Base-by-base conservation (phyloP, 441 rosid genomes). In the Croton setiger region DNA sequence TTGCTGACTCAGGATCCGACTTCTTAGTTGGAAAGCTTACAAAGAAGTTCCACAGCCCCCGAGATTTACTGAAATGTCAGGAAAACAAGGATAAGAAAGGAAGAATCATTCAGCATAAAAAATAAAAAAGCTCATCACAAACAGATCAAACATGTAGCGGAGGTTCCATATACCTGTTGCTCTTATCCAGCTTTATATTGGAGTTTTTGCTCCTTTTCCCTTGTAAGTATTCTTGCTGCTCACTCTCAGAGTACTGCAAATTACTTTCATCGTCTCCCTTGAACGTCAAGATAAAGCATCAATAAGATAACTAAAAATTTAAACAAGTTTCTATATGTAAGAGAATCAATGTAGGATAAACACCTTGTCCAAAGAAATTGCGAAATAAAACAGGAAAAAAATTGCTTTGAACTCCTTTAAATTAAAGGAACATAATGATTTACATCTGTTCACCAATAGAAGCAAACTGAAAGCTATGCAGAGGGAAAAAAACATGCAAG, bases 21-120 rank as follows among this genome's bases (percentile, higher is more conserved):
- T 81, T 86, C 77, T 75, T 78, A 45, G 53, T 60, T 73, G 85
- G 83, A 74, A 81, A 68, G 64, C 63, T 82, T 36, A 20, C 73
- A 69, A 87, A 81, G 82, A 83, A 77, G 78, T 83, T 85, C 93
- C 88, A 90, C 45, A 82, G 65, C 75, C 97, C 93, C 71, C 75
- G 84, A 74, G 84, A 81, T 75, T 79, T 81, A 64, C 85, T 74
- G 73, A 51, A 61, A 80, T 66, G 71, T 73, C 80, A 66, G 54
- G 53, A 69, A 23, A 54, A 66, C 67, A 69, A 33, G 58, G 31
- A 71, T 47, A 53, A 48, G 49, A 71, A 77, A 65, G 43, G 49
- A 75, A 57, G 63, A 13, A 17, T 36, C 58, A 45, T 53, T 66
- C 35, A 52, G 63, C 11, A 27, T 27, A 18, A 53, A 51, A 68